phyloP scores from a whole-genome alignment of 257 asterid species.

The Asclepias syriaca region DNA sequence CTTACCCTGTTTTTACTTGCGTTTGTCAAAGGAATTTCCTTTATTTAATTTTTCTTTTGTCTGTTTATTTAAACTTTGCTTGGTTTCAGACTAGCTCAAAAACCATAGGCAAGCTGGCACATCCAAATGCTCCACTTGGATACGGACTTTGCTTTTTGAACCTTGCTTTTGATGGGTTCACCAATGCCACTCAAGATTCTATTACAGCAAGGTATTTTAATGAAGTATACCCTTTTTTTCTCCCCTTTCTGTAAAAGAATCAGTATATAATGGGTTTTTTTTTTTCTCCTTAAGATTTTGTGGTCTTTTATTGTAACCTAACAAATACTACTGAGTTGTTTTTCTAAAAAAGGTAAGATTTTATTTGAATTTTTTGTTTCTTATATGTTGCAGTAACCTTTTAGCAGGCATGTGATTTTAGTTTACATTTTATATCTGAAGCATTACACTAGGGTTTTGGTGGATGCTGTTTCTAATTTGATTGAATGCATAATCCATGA shows the following conservation, averaged over 20 bases:
- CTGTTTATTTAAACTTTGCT: neutral
- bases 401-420: neutral
- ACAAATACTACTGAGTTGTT: neutral
- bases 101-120: conserved; percentile 86
- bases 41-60: neutral
- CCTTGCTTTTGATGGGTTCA: conserved; percentile 97
- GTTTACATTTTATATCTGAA: neutral
- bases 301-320: neutral
- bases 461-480: neutral
- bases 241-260: neutral
- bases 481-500: neutral
- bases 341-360: neutral
- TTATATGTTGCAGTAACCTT: neutral
- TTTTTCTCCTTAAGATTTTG: neutral
- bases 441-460: neutral
- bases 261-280: neutral
- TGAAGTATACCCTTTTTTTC: neutral
- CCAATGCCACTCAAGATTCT: conserved; percentile 98
- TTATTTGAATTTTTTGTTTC: neutral
- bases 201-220: conserved; percentile 63
- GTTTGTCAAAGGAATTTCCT: conserved; percentile 1
- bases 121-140: conserved; percentile 93
- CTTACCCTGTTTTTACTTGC: neutral
- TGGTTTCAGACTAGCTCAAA: conserved; percentile 81
- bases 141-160: conserved; percentile 84